Percentiles rank a stretch among this genome's conserved stretches.
phyloP scores from a whole-genome alignment of 202 grass and related monocot species.

The Saccharum hybrid region DNA sequence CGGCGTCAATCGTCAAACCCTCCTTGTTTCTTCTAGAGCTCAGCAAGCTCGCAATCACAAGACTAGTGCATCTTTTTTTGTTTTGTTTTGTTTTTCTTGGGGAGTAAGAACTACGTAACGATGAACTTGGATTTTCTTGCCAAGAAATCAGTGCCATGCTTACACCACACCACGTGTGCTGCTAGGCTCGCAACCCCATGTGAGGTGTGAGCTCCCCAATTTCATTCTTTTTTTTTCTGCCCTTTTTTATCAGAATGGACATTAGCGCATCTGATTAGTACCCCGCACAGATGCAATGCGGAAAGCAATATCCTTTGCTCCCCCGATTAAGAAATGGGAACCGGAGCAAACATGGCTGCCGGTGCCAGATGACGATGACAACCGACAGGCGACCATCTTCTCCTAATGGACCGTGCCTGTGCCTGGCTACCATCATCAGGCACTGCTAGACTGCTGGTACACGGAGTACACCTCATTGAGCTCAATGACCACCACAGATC shows the following conservation, averaged over 20 bases:
- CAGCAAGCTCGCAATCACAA: background rate
- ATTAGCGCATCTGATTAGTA: background rate
- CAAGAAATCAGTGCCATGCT: background rate
- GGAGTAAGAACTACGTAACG: too few relatives aligned
- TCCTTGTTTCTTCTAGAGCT: conserved; percentile 26
- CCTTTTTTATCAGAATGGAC: background rate
- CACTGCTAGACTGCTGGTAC: background rate
- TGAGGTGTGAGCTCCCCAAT: background rate
- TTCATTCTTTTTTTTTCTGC: background rate
- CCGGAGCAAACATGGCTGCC: background rate
- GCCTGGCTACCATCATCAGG: conserved; percentile 27
- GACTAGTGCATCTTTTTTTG: background rate
- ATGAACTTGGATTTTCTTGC: background rate
- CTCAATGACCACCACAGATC: background rate
- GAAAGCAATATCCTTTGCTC: conserved; percentile 21
- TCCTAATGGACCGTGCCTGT: background rate
- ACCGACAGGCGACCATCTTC: conserved; percentile 19
- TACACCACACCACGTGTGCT: background rate
- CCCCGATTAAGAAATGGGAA: background rate
- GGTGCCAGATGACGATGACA: background rate
- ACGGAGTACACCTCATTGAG: too few relatives aligned
- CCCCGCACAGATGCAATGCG: background rate
- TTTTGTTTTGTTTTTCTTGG: background rate
- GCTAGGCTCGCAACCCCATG: background rate
- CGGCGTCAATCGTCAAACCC: conserved; percentile 37